These are phyloP conservation scores for Garcia nutans DNA, from an alignment of 345 rosid species.

Conservation along the genomic window DNA sequence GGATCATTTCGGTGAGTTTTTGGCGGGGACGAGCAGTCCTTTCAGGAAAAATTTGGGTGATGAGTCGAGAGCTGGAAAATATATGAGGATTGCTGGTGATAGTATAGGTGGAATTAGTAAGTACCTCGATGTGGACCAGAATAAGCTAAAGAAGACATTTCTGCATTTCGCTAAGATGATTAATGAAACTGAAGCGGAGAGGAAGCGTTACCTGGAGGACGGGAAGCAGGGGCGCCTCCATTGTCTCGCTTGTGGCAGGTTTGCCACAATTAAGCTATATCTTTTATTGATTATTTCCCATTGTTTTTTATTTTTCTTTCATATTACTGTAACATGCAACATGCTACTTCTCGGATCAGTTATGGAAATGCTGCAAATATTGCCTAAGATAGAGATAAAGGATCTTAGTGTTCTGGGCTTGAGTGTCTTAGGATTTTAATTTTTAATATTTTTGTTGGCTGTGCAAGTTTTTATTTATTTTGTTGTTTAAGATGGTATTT, in stretches of 20 bases:
- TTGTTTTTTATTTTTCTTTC: neutral
- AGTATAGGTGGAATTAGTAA: slow-evolving; percentile 24
- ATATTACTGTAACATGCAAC: neutral
- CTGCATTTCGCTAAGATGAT: slow-evolving; percentile 58
- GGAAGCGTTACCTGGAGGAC: slow-evolving; percentile 70
- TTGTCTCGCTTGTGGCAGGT: slow-evolving; percentile 90
- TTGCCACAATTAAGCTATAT: slow-evolving; percentile 27
- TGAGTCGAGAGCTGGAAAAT: slow-evolving; percentile 55
- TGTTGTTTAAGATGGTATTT: no score
- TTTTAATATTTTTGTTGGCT: no score
- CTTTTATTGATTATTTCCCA: neutral
- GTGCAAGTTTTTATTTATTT: no score
- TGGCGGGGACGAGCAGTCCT: slow-evolving; percentile 42
- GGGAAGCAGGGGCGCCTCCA: slow-evolving; percentile 76
- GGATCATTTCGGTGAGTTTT: slow-evolving; percentile 8
- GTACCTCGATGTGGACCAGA: slow-evolving; percentile 60
- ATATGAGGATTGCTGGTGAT: slow-evolving; percentile 40
- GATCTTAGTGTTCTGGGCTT: neutral
- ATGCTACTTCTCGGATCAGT: neutral
- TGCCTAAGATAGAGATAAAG: neutral
- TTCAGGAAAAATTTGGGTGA: slow-evolving; percentile 31
- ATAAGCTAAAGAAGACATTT: slow-evolving; percentile 62
- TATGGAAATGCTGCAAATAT: neutral
- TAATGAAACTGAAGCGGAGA: slow-evolving; percentile 59
- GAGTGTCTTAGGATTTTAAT: neutral